A percentile compares a stretch with the other conserved stretches of the same genome.
Conservation (phyloP, 2,329 filamentous ascomycete species). For the Colletotrichum scovillei region DNA sequence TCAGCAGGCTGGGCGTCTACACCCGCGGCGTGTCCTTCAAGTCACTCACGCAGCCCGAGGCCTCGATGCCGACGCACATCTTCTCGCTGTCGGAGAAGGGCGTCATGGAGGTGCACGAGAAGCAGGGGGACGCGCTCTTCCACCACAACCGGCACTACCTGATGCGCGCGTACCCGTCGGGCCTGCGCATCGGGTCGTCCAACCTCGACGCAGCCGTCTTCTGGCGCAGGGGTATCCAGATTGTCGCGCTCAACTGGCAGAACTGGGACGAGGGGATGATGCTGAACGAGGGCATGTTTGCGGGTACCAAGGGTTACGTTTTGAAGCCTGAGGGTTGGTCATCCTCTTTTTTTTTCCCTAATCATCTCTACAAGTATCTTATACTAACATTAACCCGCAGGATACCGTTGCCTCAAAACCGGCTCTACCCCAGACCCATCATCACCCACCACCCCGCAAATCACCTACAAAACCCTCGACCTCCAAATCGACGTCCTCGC, state of each 20-base stretch:
- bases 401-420: constrained; percentile 51
- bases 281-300: constrained; percentile 94
- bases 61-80: constrained; percentile 73
- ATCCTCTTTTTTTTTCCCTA: neutral
- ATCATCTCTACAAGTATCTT: neutral
- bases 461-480: constrained; percentile 70
- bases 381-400: constrained; percentile 33
- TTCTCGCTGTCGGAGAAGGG: constrained; percentile 74
- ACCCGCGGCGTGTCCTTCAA: constrained; percentile 87
- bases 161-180: constrained; percentile 90
- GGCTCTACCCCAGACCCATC: constrained; percentile 27
- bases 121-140: constrained; percentile 69
- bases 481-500: constrained; percentile 80
- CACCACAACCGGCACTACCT: constrained; percentile 84
- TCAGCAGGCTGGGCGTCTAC: constrained; percentile 84
- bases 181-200: constrained; percentile 82
- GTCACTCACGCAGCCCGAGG: constrained; percentile 78
- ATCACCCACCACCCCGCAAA: constrained; percentile 38
- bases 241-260: constrained; percentile 96
- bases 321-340: constrained; percentile 78
- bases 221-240: constrained; percentile 90
- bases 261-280: constrained; percentile 92
- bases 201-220: constrained; percentile 88
- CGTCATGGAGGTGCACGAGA: constrained; percentile 70
- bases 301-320: constrained; percentile 84